These are phyloP conservation scores for Emericellopsis cladophorae DNA, from an alignment of 2,329 filamentous ascomycete species.

Conservation along the genomic window DNA sequence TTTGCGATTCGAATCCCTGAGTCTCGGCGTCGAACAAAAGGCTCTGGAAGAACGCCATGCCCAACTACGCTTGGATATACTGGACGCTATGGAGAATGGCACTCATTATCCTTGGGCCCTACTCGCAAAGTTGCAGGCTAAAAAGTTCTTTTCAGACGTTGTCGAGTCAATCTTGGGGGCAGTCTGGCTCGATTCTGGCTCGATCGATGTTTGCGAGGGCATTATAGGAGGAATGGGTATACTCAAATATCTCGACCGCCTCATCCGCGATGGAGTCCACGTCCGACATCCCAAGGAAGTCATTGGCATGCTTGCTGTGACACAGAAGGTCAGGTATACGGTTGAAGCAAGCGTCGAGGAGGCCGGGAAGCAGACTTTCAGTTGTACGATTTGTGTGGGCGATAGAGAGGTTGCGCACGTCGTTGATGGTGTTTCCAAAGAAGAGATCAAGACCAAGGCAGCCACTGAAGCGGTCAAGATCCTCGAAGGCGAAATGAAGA, in stretches of 20 bases:
- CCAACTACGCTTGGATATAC: constrained; percentile 33
- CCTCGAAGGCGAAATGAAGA: constrained; percentile 6
- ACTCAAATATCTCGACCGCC: constrained; percentile 44
- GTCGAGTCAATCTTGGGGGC: constrained; percentile 73
- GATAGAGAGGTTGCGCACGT: constrained; percentile 30
- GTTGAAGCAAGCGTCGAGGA: constrained; percentile 12
- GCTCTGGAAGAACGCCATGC: constrained; percentile 30
- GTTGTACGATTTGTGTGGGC: constrained; percentile 37
- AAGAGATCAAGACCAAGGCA: constrained; percentile 43
- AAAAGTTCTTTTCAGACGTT: constrained; percentile 75
- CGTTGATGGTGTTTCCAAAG: constrained; percentile 27
- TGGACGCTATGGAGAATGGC: constrained; percentile 33
- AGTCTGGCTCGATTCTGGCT: constrained; percentile 68
- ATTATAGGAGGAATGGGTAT: constrained; percentile 56
- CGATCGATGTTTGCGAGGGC: constrained; percentile 41
- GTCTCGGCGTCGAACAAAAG: constrained; percentile 33
- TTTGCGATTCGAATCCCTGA: constrained; percentile 44
- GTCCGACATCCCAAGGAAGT: constrained; percentile 54
- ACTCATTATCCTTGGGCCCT: constrained; percentile 63
- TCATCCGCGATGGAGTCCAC: constrained; percentile 48
- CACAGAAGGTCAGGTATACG: constrained; percentile 40
- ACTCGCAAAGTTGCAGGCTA: constrained; percentile 50
- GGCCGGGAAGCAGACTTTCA: constrained; percentile 14
- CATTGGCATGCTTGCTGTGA: constrained; percentile 45
- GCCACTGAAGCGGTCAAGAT: constrained; percentile 35